These are phyloP conservation scores for Incumbomyces delicatus DNA, from an alignment of 2,329 filamentous ascomycete species.

Conservation along the genomic window DNA sequence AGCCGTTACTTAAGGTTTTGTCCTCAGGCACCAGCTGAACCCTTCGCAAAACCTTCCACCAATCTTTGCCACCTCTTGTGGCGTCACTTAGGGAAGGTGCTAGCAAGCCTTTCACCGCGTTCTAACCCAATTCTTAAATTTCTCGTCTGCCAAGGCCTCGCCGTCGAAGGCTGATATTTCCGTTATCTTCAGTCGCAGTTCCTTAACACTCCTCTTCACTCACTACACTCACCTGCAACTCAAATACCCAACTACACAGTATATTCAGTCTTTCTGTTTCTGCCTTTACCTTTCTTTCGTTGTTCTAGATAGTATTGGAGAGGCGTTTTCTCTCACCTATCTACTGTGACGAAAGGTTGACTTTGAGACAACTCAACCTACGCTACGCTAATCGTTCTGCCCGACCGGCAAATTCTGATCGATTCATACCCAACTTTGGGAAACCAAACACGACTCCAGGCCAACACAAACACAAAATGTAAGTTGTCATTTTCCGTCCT, in stretches of 20 bases:
- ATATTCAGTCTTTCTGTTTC: slow-evolving; percentile 16
- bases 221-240: slow-evolving; percentile 12
- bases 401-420: too few species aligned
- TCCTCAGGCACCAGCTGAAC: background rate
- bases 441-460: too few species aligned
- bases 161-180: slow-evolving; percentile 4
- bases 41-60: background rate
- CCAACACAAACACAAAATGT: too few species aligned
- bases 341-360: slow-evolving; percentile 18
- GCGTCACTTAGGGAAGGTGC: background rate
- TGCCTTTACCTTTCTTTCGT: slow-evolving; percentile 19
- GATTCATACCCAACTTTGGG: too few species aligned
- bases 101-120: background rate
- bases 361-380: slow-evolving; percentile 2
- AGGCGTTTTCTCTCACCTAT: slow-evolving; percentile 22
- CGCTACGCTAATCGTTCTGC: background rate
- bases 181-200: background rate
- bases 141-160: background rate
- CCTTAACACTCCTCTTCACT: background rate
- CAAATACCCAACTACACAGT: slow-evolving; percentile 7
- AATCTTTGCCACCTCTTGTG: background rate
- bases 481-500: background rate
- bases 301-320: slow-evolving; percentile 22
- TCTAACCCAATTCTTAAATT: slow-evolving; percentile 1
- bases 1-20: too few species aligned